phyloP scores from a whole-genome alignment of 169 alveolate species.

The Plasmodium gaboni region DNA sequence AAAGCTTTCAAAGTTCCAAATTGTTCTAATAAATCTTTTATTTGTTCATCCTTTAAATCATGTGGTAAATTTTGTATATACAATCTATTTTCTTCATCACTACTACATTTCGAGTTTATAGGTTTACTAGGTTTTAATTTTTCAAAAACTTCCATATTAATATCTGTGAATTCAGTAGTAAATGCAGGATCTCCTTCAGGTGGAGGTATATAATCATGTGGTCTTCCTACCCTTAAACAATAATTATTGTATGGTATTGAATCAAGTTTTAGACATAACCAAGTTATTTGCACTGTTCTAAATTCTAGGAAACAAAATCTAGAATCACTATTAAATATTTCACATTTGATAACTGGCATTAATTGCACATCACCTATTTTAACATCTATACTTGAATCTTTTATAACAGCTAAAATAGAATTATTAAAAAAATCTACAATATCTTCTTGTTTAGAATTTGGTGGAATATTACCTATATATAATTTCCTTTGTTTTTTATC shows the following conservation, averaged over 20 bases:
- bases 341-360: constrained; percentile 83
- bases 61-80: constrained; percentile 90
- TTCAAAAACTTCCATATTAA: constrained; percentile 75
- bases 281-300: constrained; percentile 85
- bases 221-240: constrained; percentile 85
- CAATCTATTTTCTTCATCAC: constrained; percentile 80
- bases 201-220: constrained; percentile 88
- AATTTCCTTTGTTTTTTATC: constrained; percentile 82
- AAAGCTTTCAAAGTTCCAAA: constrained; percentile 86
- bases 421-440: constrained; percentile 80
- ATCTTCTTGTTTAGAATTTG: constrained; percentile 82
- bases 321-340: constrained; percentile 83
- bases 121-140: constrained; percentile 43
- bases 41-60: constrained; percentile 87
- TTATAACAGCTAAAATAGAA: constrained; percentile 79
- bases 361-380: constrained; percentile 70
- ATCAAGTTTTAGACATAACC: constrained; percentile 87
- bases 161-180: constrained; percentile 78
- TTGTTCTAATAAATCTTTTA: constrained; percentile 84
- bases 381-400: constrained; percentile 43
- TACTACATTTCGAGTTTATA: constrained; percentile 26
- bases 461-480: constrained; percentile 85
- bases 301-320: constrained; percentile 89
- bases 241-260: constrained; percentile 85
- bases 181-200: constrained; percentile 87